Evolutionary conservation across 176 grass and related monocot genomes (phyloP).

Genomic region (Musa itinerans): DNA sequence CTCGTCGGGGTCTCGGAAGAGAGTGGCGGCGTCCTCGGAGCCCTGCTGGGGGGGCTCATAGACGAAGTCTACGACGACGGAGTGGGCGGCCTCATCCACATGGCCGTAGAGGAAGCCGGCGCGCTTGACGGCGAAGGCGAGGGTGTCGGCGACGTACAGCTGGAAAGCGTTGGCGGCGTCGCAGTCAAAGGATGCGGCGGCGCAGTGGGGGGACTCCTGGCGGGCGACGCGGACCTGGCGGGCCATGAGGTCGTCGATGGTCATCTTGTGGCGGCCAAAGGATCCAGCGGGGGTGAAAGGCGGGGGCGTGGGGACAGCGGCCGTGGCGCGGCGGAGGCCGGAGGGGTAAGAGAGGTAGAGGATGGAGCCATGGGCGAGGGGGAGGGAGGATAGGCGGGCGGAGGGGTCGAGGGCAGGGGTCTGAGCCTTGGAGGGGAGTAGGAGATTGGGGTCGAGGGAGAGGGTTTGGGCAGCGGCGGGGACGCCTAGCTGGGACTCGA

Average conservation of each 20-base stretch:
- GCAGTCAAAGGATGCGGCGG: slow-evolving; percentile 70
- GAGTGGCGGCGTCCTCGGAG: slow-evolving; percentile 45
- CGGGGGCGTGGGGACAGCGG: slow-evolving; percentile 29
- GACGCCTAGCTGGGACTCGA: slow-evolving; percentile 51
- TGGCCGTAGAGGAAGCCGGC: slow-evolving; percentile 75
- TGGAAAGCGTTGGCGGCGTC: slow-evolving; percentile 78
- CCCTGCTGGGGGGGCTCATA: slow-evolving; percentile 84
- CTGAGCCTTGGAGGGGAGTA: slow-evolving; percentile 19
- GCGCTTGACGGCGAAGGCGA: slow-evolving; percentile 81
- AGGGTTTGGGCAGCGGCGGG: slow-evolving; percentile 41
- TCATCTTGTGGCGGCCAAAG: slow-evolving; percentile 59
- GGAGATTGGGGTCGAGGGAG: slow-evolving; percentile 56
- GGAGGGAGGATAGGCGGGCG: slow-evolving; percentile 31
- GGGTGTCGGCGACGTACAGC: slow-evolving; percentile 62
- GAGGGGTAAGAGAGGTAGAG: slow-evolving; percentile 49
- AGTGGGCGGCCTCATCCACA: slow-evolving; percentile 32
- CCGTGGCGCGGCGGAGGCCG: slow-evolving; percentile 18
- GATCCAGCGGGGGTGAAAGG: slow-evolving; percentile 43
- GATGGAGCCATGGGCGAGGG: slow-evolving; percentile 58
- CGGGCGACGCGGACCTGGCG: slow-evolving; percentile 92
- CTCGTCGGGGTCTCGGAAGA: slow-evolving; percentile 50
- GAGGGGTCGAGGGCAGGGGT: slow-evolving; percentile 14
- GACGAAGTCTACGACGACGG: slow-evolving; percentile 76
- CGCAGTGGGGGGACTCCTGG: slow-evolving; percentile 67
- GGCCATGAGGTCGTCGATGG: slow-evolving; percentile 84